Conservation (phyloP, 257 asterid species). For the Ilex asprella region DNA sequence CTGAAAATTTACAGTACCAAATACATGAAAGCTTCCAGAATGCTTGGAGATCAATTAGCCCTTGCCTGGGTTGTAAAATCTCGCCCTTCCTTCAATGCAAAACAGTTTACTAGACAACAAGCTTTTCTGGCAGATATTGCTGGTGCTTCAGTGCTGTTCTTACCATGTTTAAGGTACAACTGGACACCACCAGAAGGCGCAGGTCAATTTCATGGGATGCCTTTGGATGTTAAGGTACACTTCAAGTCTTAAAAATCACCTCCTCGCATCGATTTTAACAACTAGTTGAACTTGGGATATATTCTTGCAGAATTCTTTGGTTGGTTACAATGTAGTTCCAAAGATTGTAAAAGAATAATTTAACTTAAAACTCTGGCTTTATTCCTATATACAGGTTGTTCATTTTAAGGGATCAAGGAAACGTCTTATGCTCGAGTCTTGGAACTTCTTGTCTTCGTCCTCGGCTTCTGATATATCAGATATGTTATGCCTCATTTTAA, state of each 20-base stretch:
- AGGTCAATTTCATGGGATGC: slow-evolving; percentile 97
- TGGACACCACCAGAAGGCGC: slow-evolving; percentile 99
- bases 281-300: too few species aligned
- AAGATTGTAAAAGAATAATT: too few species aligned
- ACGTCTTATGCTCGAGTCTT: slow-evolving; percentile 93
- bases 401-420: slow-evolving; percentile 97
- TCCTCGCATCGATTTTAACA: too few species aligned
- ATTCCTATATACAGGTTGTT: slow-evolving; percentile 50
- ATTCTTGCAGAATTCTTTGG: too few species aligned
- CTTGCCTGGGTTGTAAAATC: slow-evolving; percentile 82
- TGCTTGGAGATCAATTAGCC: slow-evolving; percentile 97
- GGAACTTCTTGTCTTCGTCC: slow-evolving; percentile 57
- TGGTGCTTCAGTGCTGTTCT: slow-evolving; percentile 62
- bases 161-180: slow-evolving; percentile 77
- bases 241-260: not conserved
- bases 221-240: slow-evolving; percentile 85
- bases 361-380: slow-evolving; percentile 6
- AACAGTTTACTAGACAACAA: slow-evolving; percentile 50
- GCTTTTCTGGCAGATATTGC: slow-evolving; percentile 48
- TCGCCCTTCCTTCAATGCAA: slow-evolving; percentile 40
- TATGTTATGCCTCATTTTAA: slow-evolving; percentile 77
- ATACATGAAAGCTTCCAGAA: slow-evolving; percentile 84
- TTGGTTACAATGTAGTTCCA: too few species aligned
- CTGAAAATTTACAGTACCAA: slow-evolving; percentile 46
- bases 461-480: slow-evolving; percentile 36